Evolutionary conservation across 768 basidiomycete species (phyloP), one percentile per base, ranked within the genome.

Genomic region (Hortiboletus campestris): DNA sequence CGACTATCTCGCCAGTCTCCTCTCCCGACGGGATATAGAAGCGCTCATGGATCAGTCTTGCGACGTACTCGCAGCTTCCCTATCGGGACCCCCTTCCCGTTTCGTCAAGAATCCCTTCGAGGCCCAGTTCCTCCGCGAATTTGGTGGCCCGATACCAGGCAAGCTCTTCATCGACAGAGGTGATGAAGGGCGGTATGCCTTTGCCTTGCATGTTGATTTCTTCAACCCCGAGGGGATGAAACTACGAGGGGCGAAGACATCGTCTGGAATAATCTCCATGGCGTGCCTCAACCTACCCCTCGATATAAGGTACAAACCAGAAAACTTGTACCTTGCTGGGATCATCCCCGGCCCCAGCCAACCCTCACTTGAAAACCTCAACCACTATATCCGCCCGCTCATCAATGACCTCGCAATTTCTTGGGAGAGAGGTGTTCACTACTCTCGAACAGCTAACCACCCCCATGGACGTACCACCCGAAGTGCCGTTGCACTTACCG

Each of bases 251-350:
- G 71, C 71, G 25, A 58, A 53, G 9, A 50, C 59, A 0, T 76
- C 72, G 0, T 55, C 46, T 1, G 49, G 61, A 3, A 58, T 63
- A 2, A 60, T 64, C 3, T 64, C 57, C 0, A 55, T 54, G 42
- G 54, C 55, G 0, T 64, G 58, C 12, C 39, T 63, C 6, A 78
- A 77, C 46, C 64, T 80, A 0, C 76, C 76, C 1, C 65, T 62
- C 0, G 56, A 72, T 17, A 50, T 72, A 1, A 63, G 69, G 3
- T 77, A 75, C 53, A 66, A 69, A 7, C 60, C 61, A 0, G 71
- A 78, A 28, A 76, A 81, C 55, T 63, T 80, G 58, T 78, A 69
- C 51, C 60, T 76, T 0, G 70, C 65, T 0, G 75, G 68, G 0
- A 61, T 77, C 42, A 73, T 76, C 8, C 75, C 75, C 2, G 72